Conservation (phyloP, 164 flowering plant genomes). For the Nymphaea thermarum region DNA sequence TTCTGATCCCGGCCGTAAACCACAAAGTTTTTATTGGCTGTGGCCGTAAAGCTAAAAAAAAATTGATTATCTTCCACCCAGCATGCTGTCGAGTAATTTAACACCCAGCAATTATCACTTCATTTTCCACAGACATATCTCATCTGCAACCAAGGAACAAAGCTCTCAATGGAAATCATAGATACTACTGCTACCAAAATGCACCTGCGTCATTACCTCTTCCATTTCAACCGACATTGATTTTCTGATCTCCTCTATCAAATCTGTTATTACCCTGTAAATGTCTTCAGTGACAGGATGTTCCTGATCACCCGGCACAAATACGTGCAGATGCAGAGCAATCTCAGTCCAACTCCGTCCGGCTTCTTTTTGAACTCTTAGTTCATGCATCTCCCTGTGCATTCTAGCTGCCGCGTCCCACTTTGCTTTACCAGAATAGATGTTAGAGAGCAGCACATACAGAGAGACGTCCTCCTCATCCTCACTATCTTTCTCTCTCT, state of each 20-base stretch:
- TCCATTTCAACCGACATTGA: constrained; percentile 36
- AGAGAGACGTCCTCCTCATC: constrained; percentile 36
- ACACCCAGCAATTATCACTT: too few relatives aligned
- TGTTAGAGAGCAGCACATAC: constrained; percentile 51
- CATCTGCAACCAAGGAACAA: too few relatives aligned
- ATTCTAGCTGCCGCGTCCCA: constrained; percentile 44
- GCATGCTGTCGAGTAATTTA: too few relatives aligned
- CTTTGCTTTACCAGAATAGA: constrained; percentile 28
- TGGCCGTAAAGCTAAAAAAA: too few relatives aligned
- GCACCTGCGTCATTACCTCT: too few relatives aligned
- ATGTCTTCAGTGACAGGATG: constrained; percentile 34
- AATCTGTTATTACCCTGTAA: constrained; percentile 31
- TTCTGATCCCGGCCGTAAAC: too few relatives aligned
- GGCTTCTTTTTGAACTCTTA: constrained; percentile 34
- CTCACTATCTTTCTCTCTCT: constrained; percentile 14
- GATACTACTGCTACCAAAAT: too few relatives aligned
- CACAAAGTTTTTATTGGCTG: too few relatives aligned
- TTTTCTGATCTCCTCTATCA: constrained; percentile 38
- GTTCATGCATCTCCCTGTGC: constrained; percentile 47
- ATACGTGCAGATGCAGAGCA: constrained; percentile 41
- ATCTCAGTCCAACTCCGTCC: constrained; percentile 71
- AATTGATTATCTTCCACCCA: too few relatives aligned
- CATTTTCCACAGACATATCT: too few relatives aligned
- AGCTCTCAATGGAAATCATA: too few relatives aligned
- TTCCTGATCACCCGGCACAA: constrained; percentile 40